Evolutionary conservation across 371 early-diverging fungal genomes (phyloP), one percentile per base, ranked within the genome.

Genomic region (Chytridium lagenaria): DNA sequence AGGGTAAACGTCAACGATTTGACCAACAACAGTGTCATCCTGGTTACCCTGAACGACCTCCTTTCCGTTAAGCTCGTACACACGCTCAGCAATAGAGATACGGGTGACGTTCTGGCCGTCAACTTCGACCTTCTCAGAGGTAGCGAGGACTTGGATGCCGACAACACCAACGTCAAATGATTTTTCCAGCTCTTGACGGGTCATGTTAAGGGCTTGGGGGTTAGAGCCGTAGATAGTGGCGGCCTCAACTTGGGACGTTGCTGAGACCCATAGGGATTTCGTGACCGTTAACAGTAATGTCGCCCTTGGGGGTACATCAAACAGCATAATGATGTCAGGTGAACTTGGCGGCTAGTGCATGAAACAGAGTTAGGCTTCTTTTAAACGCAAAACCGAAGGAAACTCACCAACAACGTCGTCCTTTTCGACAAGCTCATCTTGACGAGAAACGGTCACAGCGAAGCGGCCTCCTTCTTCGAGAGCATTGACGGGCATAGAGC

Each of bases 91-190:
- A 12, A 92, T 87, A 49, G 78, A 79, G 40, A 92, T 79, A 34
- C 89, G 88, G 65, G 87, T 88, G 69, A 83, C 50, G 31, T 80
- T 44, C 57, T 85, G 73, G 26, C 87, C 86, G 57, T 90, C 91
- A 12, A 86, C 83, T 39, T 87, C 86, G 64, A 86, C 74, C 28
- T 80, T 70, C 49, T 89, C 89, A 51, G 88, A 77, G 30, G 81
- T 73, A 40, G 90, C 90, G 31, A 84, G 84, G 50, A 92, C 88
- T 78, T 91, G 85, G 26, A 92, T 88, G 26, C 87, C 89, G 40
- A 90, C 90, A 37, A 92, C 80, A 1, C 93, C 93, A 63, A 81
- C 73, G 69, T 91, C 92, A 68, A 91, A 91, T 40, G 81, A 84
- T 12, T 72, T 55, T 23, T 79, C 83, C 16, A 88, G 81, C 30